phyloP scores from a whole-genome alignment of 1,139 yeast species.

The Saccharomyces pastorianus region DNA sequence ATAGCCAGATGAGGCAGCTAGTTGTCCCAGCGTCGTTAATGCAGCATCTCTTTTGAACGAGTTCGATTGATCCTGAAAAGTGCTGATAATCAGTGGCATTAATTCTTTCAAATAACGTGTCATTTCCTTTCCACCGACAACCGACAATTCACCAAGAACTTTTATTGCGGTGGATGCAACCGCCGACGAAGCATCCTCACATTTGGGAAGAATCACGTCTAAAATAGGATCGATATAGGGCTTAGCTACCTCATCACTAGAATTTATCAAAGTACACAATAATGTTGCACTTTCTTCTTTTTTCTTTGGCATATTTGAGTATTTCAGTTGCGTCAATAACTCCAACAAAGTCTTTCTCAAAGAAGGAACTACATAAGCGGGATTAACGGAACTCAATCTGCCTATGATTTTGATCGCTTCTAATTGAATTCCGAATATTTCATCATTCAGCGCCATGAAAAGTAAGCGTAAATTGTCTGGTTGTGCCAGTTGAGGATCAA shows the following conservation, averaged over 20 bases:
- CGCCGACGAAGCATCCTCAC: conserved; percentile 62
- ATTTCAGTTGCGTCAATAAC: conserved; percentile 74
- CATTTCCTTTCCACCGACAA: conserved; percentile 83
- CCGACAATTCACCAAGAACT: conserved; percentile 85
- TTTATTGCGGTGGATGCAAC: conserved; percentile 81
- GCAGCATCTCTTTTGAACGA: conserved; percentile 85
- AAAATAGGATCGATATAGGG: conserved; percentile 89
- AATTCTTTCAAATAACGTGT: conserved; percentile 60
- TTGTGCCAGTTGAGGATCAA: conserved; percentile 90
- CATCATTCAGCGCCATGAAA: conserved; percentile 88
- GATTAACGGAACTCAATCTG: conserved; percentile 74
- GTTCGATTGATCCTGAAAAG: conserved; percentile 87
- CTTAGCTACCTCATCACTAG: conserved; percentile 70
- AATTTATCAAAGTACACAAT: conserved; percentile 63
- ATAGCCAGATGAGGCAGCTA: conserved; percentile 86
- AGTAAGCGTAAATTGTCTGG: conserved; percentile 81
- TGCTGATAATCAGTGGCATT: conserved; percentile 82
- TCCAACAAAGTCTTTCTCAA: conserved; percentile 80
- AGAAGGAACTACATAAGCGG: conserved; percentile 93
- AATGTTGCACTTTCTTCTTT: conserved; percentile 83
- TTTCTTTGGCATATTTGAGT: conserved; percentile 62
- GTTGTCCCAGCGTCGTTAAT: conserved; percentile 74
- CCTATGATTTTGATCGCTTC: conserved; percentile 79
- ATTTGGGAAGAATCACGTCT: conserved; percentile 71
- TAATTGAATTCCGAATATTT: conserved; percentile 71